phyloP scores from a whole-genome alignment of 129 eudicot species.

The Saposhnikovia divaricata region DNA sequence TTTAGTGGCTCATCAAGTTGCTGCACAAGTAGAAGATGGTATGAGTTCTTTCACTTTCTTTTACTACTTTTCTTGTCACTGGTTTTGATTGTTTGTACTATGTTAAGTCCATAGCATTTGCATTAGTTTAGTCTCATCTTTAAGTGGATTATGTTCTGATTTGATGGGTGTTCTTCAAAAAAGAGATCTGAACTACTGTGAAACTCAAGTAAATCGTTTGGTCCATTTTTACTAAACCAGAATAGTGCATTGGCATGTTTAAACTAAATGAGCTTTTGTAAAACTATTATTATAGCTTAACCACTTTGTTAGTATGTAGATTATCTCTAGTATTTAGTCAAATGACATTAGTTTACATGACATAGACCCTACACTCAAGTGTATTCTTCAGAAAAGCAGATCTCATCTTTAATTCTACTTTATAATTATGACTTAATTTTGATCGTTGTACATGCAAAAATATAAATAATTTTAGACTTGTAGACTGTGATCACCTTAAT shows the following conservation, averaged over 20 bases:
- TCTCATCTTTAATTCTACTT: not conserved
- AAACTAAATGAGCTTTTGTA: not conserved
- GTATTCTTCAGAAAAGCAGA: not conserved
- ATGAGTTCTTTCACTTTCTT: conserved; percentile 5
- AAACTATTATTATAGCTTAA: not conserved
- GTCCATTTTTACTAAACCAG: not conserved
- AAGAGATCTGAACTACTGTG: conserved; percentile 4
- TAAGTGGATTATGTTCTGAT: not conserved
- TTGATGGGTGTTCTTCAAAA: not conserved
- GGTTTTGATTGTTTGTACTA: not conserved
- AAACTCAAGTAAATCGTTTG: not conserved
- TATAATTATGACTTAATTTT: not conserved
- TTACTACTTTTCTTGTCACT: not conserved
- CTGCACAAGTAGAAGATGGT: conserved; percentile 39
- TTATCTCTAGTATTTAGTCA: not conserved
- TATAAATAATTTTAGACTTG: not conserved
- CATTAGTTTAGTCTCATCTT: not conserved
- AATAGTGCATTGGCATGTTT: not conserved
- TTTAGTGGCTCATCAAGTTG: conserved; percentile 22
- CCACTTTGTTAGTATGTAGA: not conserved
- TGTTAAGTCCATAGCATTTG: not conserved
- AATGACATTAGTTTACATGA: not conserved
- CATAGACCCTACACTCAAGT: not conserved
- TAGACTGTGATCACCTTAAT: not conserved
- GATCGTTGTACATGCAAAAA: too few species aligned